Base-by-base conservation (phyloP, 2,329 filamentous ascomycete species). In the Cercospora zeina region DNA sequence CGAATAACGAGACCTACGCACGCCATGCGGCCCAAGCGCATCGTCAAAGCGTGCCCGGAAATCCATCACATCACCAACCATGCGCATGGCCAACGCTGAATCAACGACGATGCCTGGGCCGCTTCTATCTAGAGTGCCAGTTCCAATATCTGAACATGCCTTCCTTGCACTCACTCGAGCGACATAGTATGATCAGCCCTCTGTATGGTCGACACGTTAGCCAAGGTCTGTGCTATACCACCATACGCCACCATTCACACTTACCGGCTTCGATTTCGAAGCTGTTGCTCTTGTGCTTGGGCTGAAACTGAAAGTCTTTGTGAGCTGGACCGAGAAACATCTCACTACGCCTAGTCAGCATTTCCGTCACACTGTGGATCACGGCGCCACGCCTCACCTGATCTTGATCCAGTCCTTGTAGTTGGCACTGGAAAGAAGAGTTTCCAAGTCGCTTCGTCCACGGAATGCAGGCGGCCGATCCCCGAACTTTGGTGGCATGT, bases 331-430 rank as follows among this genome's bases (percentile, higher is more conserved):
- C 95, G 16, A 99, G 83, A 81, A 96, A 99, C 92, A 99, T 97
- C 75, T 99, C 95, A 76, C 93, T 96, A 54, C 39, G 16, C 57
- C 50, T 49, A 54, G 11, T 62, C 55, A 64, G 59, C 36, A 59
- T 34, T 16, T n/a, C n/a, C 14, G 21, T n/a, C 19, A n/a, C 31
- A 58, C 42, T 24, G 21, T 45, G 45, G 16, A 9, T 27, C 3
- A 31, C 21, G 27, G 42, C 45, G 19, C 16, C 33, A 21, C 8
- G 31, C 34, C 56, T 76, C 84, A 95, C 92, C 88, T 96, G 72
- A 99, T 96, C 81, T 96, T 97, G 76, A 99, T 92, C 95, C 95
- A 99, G 77, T 99, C 95, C 79, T 89, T 89, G 79, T 96, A 97
- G 77, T 97, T 92, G 66, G 86, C 85, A 77, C 92, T 97, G 13